A percentile compares a stretch with the other conserved stretches of the same genome.
Evolutionary conservation across 2,329 filamentous ascomycete species (phyloP).

Genomic region (Thielaviopsis musarum): DNA sequence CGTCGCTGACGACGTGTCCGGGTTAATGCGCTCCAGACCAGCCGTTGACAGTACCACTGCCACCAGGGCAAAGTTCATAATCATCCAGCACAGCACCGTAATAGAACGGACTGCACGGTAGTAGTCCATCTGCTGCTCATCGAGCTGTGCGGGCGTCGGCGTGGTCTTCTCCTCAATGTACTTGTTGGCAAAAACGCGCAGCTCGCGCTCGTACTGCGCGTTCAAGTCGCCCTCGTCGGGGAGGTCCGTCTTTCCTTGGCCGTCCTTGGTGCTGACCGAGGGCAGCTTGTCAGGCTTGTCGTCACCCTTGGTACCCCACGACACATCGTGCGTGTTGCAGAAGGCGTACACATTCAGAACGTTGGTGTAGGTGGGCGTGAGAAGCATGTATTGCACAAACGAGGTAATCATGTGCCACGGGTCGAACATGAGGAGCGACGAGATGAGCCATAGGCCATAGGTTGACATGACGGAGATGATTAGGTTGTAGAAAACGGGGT

Average conservation of each 20-base stretch:
- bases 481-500: constrained; percentile 79
- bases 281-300: constrained; percentile 87
- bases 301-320: constrained; percentile 97
- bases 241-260: constrained; percentile 80
- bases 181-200: constrained; percentile 58
- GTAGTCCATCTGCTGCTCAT: constrained; percentile 91
- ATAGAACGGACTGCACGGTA: constrained; percentile 90
- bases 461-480: constrained; percentile 87
- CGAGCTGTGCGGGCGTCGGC: constrained; percentile 34
- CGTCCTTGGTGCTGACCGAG: constrained; percentile 76
- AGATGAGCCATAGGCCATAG: constrained; percentile 81
- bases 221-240: constrained; percentile 92
- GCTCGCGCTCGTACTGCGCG: constrained; percentile 79
- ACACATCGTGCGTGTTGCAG: constrained; percentile 99
- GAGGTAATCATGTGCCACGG: constrained; percentile 99
- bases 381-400: constrained; percentile 82
- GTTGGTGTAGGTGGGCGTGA: constrained; percentile 97
- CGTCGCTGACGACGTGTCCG: constrained; percentile 22
- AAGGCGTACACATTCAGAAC: constrained; percentile 98
- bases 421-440: constrained; percentile 87
- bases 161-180: constrained; percentile 52
- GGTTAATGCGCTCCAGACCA: constrained; percentile 53
- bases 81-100: constrained; percentile 91
- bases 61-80: constrained; percentile 77
- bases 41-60: constrained; percentile 77